Percentiles rank a stretch among this genome's conserved stretches.
Evolutionary conservation across 352 stramenopile genomes (phyloP).

Genomic region (Phytophthora uliginosa): DNA sequence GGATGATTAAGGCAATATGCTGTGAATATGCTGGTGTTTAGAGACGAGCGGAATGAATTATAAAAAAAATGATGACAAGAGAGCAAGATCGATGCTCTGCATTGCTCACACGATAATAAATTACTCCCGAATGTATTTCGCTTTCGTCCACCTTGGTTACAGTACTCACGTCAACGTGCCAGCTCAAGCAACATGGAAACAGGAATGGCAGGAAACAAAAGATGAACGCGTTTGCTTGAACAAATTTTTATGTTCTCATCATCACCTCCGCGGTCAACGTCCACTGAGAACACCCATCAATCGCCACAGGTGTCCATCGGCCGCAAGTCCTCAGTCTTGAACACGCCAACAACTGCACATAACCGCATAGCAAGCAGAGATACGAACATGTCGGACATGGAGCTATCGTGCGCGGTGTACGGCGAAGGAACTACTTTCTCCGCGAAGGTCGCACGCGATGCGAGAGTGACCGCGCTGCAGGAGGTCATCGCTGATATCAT

Average conservation of each 20-base stretch:
- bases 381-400: not conserved
- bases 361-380: too few species aligned
- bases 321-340: too few species aligned
- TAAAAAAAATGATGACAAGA: not conserved
- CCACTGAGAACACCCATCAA: too few species aligned
- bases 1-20: conserved; percentile 46
- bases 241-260: too few species aligned
- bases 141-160: too few species aligned
- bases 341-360: too few species aligned
- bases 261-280: too few species aligned
- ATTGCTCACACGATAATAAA: not conserved
- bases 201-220: too few species aligned
- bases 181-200: too few species aligned
- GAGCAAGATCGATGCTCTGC: not conserved
- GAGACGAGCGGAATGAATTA: not conserved
- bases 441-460: not conserved
- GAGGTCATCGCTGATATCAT: not conserved
- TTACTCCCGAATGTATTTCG: not conserved
- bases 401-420: not conserved
- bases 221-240: too few species aligned
- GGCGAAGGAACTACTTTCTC: not conserved
- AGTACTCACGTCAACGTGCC: too few species aligned
- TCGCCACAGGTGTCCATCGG: too few species aligned
- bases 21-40: conserved; percentile 2
- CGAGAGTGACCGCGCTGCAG: not conserved